A percentile compares a stretch with the other conserved stretches of the same genome.
Conservation (phyloP, 2,329 filamentous ascomycete species). For the Tolypocladium album region DNA sequence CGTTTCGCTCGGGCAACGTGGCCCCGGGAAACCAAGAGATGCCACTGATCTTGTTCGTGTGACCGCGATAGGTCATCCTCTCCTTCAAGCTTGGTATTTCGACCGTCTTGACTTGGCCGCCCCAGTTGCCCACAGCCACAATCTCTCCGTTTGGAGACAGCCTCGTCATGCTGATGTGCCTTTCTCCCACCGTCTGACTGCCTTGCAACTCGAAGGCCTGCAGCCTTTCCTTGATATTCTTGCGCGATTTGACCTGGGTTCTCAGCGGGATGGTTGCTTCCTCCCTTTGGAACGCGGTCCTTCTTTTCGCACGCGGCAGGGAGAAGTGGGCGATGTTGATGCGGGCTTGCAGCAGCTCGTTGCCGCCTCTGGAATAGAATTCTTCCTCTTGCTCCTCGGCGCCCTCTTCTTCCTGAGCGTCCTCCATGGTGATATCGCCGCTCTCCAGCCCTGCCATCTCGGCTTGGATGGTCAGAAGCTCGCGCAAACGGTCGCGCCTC, state of each 20-base stretch:
- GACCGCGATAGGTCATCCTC: conserved; percentile 66
- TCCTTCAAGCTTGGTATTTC: conserved; percentile 74
- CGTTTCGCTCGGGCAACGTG: conserved; percentile 57
- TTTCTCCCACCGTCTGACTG: conserved; percentile 83
- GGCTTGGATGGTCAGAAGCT: conserved; percentile 63
- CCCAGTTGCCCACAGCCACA: conserved; percentile 88
- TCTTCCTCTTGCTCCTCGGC: conserved; percentile 77
- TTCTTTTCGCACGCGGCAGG: conserved; percentile 67
- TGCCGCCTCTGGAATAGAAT: conserved; percentile 81
- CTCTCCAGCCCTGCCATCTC: conserved; percentile 47
- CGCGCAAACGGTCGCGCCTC: conserved; percentile 74
- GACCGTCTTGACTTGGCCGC: conserved; percentile 76
- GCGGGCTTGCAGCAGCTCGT: conserved; percentile 64
- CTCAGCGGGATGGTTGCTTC: conserved; percentile 78
- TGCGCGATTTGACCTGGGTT: conserved; percentile 87
- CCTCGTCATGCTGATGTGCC: conserved; percentile 83
- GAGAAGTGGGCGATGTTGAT: conserved; percentile 75
- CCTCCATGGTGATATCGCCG: conserved; percentile 52
- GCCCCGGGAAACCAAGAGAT: conserved; percentile 83
- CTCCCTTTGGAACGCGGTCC: conserved; percentile 65
- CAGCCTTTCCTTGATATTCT: conserved; percentile 74
- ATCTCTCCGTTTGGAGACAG: conserved; percentile 78
- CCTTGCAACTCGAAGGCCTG: conserved; percentile 83
- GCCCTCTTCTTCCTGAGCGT: conserved; percentile 47
- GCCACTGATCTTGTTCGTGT: conserved; percentile 82